A percentile compares a stretch with the other conserved stretches of the same genome.
phyloP scores from a whole-genome alignment of 495 filamentous ascomycete species.

The Hypoxylon perforatum region DNA sequence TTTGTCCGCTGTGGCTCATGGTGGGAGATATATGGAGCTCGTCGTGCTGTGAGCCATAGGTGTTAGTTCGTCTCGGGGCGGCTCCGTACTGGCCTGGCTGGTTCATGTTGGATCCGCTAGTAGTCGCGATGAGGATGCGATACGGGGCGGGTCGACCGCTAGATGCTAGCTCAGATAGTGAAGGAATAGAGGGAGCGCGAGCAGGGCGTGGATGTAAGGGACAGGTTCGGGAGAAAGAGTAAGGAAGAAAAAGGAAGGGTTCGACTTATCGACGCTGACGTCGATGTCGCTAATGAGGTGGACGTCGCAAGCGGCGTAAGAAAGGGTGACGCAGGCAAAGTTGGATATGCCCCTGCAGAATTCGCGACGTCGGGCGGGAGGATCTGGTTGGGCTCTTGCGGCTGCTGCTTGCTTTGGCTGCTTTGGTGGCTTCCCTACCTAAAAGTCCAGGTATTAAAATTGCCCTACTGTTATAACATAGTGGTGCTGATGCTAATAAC shows the following conservation, averaged over 20 bases:
- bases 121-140: slow-evolving; percentile 62
- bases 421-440: too few species aligned
- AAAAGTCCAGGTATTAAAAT: too few species aligned
- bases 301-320: slow-evolving; percentile 22
- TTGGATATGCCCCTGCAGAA: slow-evolving; percentile 23
- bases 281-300: slow-evolving; percentile 22
- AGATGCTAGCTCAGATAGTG: slow-evolving; percentile 3
- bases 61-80: slow-evolving; percentile 54
- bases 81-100: slow-evolving; percentile 56
- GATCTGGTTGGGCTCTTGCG: slow-evolving; percentile 39
- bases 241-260: slow-evolving; percentile 3
- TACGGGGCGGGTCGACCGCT: slow-evolving; percentile 63
- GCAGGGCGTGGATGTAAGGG: neutral
- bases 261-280: slow-evolving; percentile 14
- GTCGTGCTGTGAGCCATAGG: slow-evolving; percentile 64
- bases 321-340: slow-evolving; percentile 13
- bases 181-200: slow-evolving; percentile 5
- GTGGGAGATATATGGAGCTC: slow-evolving; percentile 82
- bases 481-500: slow-evolving; percentile 1
- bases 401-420: neutral
- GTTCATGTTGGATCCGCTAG: slow-evolving; percentile 61
- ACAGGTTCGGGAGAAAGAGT: neutral
- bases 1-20: slow-evolving; percentile 57
- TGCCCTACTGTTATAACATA: too few species aligned
- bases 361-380: slow-evolving; percentile 39